Base-by-base conservation (phyloP, 495 filamentous ascomycete genomes). In the Pseudomonodictys pantanalensis region DNA sequence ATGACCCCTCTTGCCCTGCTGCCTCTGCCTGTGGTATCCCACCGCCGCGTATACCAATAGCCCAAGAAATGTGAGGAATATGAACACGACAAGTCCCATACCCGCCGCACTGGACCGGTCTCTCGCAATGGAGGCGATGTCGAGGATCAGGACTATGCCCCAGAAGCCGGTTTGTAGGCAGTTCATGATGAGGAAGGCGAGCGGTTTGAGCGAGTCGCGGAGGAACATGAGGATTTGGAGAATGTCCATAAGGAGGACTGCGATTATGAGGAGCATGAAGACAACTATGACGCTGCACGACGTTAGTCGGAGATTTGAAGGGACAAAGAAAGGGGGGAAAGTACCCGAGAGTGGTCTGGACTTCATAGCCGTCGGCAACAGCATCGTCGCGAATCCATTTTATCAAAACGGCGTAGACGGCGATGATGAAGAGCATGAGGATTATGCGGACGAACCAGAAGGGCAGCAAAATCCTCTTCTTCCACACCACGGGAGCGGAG, bases 391-490 rank as follows among this genome's bases (percentile, higher is more conserved):
- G 7, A 41, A 48, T 24, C 10, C 28, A 28, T 3, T 42, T 43
- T 10, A 65, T 17, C 17, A 62, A 62, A 11, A 50, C 23, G 11
- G 26, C 55, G 53, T 64, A 69, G 18, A 57, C 29, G 26, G 24
- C 47, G 30, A 66, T 60, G 39, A 67, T 47, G 47, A 69, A 55
- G 33, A 64, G 10, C 66, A 69, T 66, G 18, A 66, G 43, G 26
- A 49, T 0, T 3, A 60, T 56, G 2, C 66, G 48, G 17, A 69
- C 11, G 4, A 55, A 28, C 68, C 68, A 70, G 46, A 68, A 65
- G 8, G 68, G 68, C 9, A 70, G 52, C 42, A 70, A 30, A 23
- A 70, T 57, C 23, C 65, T 52, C 61, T 68, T 68, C 53, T 65
- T 60, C 68, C 68, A 70, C 54, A 54, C 30, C 17, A 46, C 33